phyloP scores from a whole-genome alignment of 106 monocot species.

The Dendrobium officinale region DNA sequence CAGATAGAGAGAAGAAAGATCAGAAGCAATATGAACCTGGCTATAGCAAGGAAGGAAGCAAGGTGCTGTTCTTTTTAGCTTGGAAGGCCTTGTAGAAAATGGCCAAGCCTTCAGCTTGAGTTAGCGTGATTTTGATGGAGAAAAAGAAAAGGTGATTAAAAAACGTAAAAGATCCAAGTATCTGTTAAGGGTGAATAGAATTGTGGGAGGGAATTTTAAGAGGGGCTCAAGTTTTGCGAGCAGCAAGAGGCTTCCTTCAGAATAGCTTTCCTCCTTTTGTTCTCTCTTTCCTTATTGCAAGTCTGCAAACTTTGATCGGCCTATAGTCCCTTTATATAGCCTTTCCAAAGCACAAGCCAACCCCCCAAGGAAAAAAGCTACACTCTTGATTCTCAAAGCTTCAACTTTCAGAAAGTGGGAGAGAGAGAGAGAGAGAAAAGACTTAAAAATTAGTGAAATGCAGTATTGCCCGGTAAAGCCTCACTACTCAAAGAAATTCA shows the following conservation, averaged over 20 bases:
- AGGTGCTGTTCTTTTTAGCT: too few species aligned
- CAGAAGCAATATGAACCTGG: background rate
- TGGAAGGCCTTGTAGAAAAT: background rate
- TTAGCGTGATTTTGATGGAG: background rate
- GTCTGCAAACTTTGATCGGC: background rate
- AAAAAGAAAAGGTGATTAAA: background rate
- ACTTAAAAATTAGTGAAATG: background rate
- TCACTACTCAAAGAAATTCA: too few species aligned
- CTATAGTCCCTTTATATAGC: background rate
- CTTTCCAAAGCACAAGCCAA: conserved; percentile 2
- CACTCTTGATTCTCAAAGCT: background rate
- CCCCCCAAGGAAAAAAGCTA: background rate
- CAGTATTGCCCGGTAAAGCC: too few species aligned
- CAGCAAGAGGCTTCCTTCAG: too few species aligned
- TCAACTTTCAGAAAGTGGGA: background rate
- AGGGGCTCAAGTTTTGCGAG: background rate
- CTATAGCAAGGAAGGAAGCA: too few species aligned
- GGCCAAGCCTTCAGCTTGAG: background rate
- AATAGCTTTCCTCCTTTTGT: background rate
- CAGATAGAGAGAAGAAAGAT: background rate
- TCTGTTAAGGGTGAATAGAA: background rate
- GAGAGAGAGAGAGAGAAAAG: background rate
- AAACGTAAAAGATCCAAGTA: background rate
- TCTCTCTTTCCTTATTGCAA: background rate
- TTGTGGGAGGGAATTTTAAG: background rate